Base-by-base conservation (phyloP, 805 yeast genomes). In the Diddensiella caesifluorescens region DNA sequence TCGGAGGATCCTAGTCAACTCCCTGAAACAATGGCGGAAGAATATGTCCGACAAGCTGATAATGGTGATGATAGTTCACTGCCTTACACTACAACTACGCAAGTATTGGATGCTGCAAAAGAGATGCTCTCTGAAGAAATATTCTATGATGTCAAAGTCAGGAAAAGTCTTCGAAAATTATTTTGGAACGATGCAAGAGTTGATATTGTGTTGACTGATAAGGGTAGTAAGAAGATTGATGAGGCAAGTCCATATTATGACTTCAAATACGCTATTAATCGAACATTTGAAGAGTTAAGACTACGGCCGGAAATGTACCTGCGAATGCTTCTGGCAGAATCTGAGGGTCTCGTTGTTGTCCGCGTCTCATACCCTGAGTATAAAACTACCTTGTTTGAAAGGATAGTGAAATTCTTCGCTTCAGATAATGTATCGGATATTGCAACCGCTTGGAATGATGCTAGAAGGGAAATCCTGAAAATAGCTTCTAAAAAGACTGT, bases 261-360 rank as follows among this genome's bases (percentile, higher is more conserved):
- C 56, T 80, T 92, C 65, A 92, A 92, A 59, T 92, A 92, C 63
- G 94, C 96, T 18, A 73, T 78, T 43, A 84, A 87, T 62, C 75
- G 92, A 58, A 71, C 84, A 2, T 80, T 89, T 12, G 73, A 74
- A n/a, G 87, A 87, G 44, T 76, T 92, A 55, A 72, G 76, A 4
- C 68, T 68, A 28, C 71, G 77, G 42, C 97, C 98, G 1, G 95
- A 87, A 53, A 66, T 83, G 30, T 86, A 83, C 52, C 68, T 92
- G 55, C 75, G 94, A 55, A 92, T 92, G 95, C 64, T 89, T 38
- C 89, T 83, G 56, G 98, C 97, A 2, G 98, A 92, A 60, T 62
- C 78, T 4, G 71, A 77, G 49, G 94, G 95, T 23, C 73, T 84
- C 44, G 72, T 85, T 35, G 75, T 71, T 38, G 72, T 88, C 18